A percentile compares a stretch with the other conserved stretches of the same genome.
These are phyloP conservation scores for Hypoxylon lenormandii DNA, from an alignment of 495 filamentous ascomycete genomes.

Conservation along the genomic window DNA sequence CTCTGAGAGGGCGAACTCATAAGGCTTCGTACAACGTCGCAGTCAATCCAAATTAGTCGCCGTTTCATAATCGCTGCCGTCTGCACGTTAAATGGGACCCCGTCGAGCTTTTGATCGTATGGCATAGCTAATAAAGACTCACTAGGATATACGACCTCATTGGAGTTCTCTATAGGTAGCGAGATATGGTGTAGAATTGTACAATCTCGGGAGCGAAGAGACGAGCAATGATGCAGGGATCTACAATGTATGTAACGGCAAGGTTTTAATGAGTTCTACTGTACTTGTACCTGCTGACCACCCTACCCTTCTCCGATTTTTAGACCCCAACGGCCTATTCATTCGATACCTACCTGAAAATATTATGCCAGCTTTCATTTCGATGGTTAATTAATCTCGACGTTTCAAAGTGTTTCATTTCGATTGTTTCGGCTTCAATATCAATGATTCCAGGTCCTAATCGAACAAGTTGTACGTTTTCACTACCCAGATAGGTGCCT, in stretches of 20 bases:
- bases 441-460: not conserved
- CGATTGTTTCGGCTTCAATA: slow-evolving; percentile 22
- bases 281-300: slow-evolving; percentile 27
- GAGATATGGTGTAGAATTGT: slow-evolving; percentile 12
- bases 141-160: slow-evolving; percentile 9
- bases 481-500: not conserved
- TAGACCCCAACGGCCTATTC: too few relatives aligned
- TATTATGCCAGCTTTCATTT: not conserved
- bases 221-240: slow-evolving; percentile 23
- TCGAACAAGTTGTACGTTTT: too few relatives aligned
- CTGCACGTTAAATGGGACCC: slow-evolving; percentile 26
- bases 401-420: slow-evolving; percentile 21
- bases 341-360: too few relatives aligned
- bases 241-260: not conserved
- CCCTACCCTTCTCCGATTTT: not conserved
- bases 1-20: not conserved
- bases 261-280: slow-evolving; percentile 27
- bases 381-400: slow-evolving; percentile 9
- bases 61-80: slow-evolving; percentile 29
- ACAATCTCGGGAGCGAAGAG: slow-evolving; percentile 32
- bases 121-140: slow-evolving; percentile 30
- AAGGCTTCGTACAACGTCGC: slow-evolving; percentile 20
- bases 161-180: too few relatives aligned
- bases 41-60: slow-evolving; percentile 29
- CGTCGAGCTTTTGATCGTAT: slow-evolving; percentile 16